These are phyloP conservation scores for Thermothielavioides terrestris DNA, from an alignment of 495 filamentous ascomycete genomes.

Conservation along the genomic window DNA sequence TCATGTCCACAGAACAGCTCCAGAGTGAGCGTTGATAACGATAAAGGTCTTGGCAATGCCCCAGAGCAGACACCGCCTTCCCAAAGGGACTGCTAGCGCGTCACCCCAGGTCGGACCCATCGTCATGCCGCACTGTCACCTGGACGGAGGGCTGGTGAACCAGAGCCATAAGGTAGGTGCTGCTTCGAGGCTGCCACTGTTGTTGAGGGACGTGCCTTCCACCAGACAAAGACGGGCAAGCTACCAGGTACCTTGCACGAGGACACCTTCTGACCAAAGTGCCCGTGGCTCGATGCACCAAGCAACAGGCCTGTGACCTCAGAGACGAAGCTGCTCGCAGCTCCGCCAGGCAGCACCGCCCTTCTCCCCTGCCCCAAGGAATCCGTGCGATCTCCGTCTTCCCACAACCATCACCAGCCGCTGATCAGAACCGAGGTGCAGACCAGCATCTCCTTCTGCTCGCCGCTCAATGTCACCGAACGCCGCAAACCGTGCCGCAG, in stretches of 20 bases:
- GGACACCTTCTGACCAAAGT: constrained; percentile 11
- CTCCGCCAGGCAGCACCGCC: too few species aligned
- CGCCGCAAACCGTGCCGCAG: not conserved
- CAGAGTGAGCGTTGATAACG: not conserved
- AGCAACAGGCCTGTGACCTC: not conserved
- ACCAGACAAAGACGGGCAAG: too few species aligned
- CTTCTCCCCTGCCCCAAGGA: too few species aligned
- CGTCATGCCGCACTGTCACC: constrained; percentile 22
- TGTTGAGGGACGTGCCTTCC: too few species aligned
- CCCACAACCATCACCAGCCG: not conserved
- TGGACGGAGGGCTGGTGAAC: constrained; percentile 9
- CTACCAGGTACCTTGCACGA: too few species aligned
- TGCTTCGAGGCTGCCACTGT: not conserved
- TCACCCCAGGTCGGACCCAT: constrained; percentile 10
- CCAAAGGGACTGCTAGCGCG: not conserved
- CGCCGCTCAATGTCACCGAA: not conserved
- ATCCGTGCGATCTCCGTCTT: not conserved
- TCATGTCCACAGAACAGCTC: too few species aligned
- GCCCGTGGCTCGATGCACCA: not conserved
- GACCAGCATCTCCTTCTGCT: not conserved
- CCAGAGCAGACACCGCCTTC: constrained; percentile 15
- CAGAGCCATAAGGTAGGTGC: too few species aligned
- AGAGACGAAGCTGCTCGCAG: too few species aligned
- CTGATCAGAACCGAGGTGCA: not conserved
- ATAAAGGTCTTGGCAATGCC: constrained; percentile 6